Evolutionary conservation across 768 basidiomycete species (phyloP), one percentile per base, ranked within the genome.

Genomic region (Termitomyces sp.): DNA sequence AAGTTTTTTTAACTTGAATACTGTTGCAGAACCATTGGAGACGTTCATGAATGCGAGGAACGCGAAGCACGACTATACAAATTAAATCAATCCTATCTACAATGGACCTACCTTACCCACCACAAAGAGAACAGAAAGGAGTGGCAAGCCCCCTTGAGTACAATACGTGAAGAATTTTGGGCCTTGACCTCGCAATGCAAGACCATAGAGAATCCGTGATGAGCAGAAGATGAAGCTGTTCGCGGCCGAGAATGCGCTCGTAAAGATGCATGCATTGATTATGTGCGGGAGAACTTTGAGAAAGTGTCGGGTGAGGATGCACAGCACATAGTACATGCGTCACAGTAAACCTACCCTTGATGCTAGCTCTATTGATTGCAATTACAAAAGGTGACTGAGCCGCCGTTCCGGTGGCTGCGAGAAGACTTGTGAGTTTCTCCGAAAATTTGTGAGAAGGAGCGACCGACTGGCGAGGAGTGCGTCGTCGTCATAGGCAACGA

Each of bases 361-460:
- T 82, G 12, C 91, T 88, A 0, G 89, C 87, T 42, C 81, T 78
- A 47, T 73, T 79, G 63, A 94, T 85, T 20, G 91, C 92, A 62
- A 94, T 87, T 56, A 94, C 92, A 72, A 91, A 95, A 3, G 93
- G 93, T 4, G 90, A 92, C 54, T 86, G 70, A 0, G 87, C 83
- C n/a, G 91, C 91, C 47, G 81, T 89, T 52, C 84, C 83, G 30
- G 76, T 67, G 2, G 59, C 80, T 72, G 63, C 6, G 4, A 31
- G 37, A 50, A 44, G 33, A 34, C 9, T 37, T 15, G 8, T n/a
- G 57, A 9, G 13, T 12, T 20, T 44, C 15, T 57, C 30, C 24
- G 31, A n/a, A 16, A 33, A 18, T 52, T 24, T 9, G 39, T 16
- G 11, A 54, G 27, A 34, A 51, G 16, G 7, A 55, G 16, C 41